A percentile compares a stretch with the other conserved stretches of the same genome.
phyloP scores from a whole-genome alignment of 257 asterid genomes.

The Solanum sejunctum region DNA sequence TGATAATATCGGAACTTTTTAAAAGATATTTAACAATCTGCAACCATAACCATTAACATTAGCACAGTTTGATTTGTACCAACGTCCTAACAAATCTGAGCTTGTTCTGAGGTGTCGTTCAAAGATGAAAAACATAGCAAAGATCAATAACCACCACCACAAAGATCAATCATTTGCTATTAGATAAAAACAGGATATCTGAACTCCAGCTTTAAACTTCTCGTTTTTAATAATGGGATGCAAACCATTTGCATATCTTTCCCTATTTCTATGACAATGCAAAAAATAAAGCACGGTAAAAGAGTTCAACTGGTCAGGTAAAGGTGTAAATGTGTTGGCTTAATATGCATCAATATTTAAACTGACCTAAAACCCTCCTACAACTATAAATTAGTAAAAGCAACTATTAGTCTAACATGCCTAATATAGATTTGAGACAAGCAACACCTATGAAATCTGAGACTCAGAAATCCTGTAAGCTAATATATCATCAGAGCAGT shows the following conservation, averaged over 20 bases:
- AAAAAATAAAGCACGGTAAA: not conserved
- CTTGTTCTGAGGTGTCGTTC: not conserved
- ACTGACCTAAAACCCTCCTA: not conserved
- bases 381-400: not conserved
- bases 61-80: not conserved
- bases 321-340: not conserved
- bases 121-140: not conserved
- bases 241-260: not conserved
- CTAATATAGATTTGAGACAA: not conserved
- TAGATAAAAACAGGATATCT: not conserved
- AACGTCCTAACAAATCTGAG: not conserved
- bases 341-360: not conserved
- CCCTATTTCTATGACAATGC: not conserved
- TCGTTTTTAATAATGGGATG: not conserved
- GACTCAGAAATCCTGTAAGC: not conserved
- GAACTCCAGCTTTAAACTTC: not conserved
- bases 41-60: not conserved
- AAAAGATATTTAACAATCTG: constrained; percentile 69
- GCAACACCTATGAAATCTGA: not conserved
- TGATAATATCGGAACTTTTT: constrained; percentile 22
- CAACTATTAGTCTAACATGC: not conserved
- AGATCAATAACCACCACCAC: not conserved
- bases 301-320: not conserved
- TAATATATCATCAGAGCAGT: too few relatives aligned
- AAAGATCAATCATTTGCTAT: not conserved